Evolutionary conservation across 805 yeast species (phyloP), one percentile per base, ranked within the genome.

Genomic region (Starmerella scarabaei): DNA sequence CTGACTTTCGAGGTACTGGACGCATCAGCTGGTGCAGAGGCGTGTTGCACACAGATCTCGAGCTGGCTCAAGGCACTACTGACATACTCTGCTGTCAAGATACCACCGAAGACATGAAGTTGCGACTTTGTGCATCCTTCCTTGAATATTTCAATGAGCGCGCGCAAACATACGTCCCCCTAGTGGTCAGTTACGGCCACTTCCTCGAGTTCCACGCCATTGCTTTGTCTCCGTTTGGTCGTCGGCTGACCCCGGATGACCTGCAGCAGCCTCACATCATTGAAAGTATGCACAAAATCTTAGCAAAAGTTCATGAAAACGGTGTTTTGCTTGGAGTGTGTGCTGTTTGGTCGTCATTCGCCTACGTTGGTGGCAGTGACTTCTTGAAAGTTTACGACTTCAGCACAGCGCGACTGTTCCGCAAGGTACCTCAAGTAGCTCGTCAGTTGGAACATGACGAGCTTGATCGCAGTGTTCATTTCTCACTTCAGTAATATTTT

Each of bases 201-300:
- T 14, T 52, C 4, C 33, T 52, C 20, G 37, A 45, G 17, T 42
- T 48, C 29, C 48, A 50, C 18, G 44, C 52, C 1, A 42, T 54
- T 4, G 53, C 51, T 2, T 23, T 53, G 9, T 43, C 48, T 34
- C 50, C 54, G 8, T 48, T 43, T 18, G 57, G 57, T 4, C 29
- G 50, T 16, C 39, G 44, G 4, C 9, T 54, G 23, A 23, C 30
- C 14, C 18, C 30, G 2, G 39, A 26, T 4, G 54, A 55, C 28
- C 30, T 47, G n/a, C 15, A 32, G 12, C 38, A 32, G 17, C 35
- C 43, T 5, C 27, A 20, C 8, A 37, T 41, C 8, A 36, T 37
- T 8, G 35, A 28, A 3, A 23, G 29, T 18, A 45, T 54, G 51
- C 38, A 39, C 17, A n/a, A 9, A 9, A 48, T 49, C 1, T 35